phyloP scores from a whole-genome alignment of 306 rosid species.

The Pachyrhizus erosus region DNA sequence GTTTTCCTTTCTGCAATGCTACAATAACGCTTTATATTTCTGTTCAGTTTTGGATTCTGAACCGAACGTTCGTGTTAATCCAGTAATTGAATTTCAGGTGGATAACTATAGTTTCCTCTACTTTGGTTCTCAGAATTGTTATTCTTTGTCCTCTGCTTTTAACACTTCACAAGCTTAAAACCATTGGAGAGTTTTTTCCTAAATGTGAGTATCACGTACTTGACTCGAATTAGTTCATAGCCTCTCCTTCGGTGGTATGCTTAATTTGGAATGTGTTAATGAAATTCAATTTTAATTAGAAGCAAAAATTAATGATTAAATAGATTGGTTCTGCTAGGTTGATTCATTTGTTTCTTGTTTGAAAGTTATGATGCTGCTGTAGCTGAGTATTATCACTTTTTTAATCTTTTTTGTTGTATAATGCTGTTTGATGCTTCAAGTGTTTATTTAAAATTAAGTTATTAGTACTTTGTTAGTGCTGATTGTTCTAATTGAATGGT shows the following conservation, averaged over 20 bases:
- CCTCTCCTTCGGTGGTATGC: slow-evolving; percentile 26
- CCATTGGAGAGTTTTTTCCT: slow-evolving; percentile 57
- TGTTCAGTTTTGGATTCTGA: slow-evolving; percentile 1
- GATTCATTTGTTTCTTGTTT: background rate
- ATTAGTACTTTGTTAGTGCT: slow-evolving; percentile 3
- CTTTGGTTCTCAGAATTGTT: slow-evolving; percentile 70
- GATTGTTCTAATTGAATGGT: slow-evolving; percentile 6
- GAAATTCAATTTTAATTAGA: background rate
- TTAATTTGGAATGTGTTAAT: background rate
- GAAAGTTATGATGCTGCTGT: slow-evolving; percentile 8
- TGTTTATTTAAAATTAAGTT: background rate
- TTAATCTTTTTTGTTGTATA: background rate
- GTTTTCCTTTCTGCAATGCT: background rate
- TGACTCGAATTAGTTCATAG: background rate
- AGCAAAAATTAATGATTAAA: background rate
- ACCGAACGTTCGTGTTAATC: slow-evolving; percentile 33
- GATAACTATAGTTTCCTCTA: slow-evolving; percentile 72
- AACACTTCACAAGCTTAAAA: slow-evolving; percentile 70
- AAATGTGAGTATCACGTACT: slow-evolving; percentile 69
- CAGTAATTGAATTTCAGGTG: slow-evolving; percentile 66
- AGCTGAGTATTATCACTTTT: background rate
- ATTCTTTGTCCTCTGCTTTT: slow-evolving; percentile 62
- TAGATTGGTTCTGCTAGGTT: background rate
- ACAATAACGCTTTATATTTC: background rate
- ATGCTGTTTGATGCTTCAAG: background rate